These are phyloP conservation scores for Podospora tetraspora DNA, from an alignment of 495 filamentous ascomycete genomes.

Conservation along the genomic window DNA sequence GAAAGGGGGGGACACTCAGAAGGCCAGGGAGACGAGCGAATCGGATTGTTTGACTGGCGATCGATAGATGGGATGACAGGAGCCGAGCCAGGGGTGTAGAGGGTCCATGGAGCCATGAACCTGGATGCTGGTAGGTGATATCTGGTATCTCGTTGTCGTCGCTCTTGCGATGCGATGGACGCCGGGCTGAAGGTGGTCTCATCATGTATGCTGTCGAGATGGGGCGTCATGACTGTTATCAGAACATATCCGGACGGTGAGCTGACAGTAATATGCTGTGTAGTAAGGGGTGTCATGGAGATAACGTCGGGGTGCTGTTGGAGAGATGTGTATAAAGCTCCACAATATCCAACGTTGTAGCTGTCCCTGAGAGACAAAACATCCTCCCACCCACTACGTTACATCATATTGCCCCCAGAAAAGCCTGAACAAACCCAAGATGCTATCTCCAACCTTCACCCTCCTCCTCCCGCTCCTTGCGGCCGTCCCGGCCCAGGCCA, in stretches of 20 bases:
- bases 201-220: neutral
- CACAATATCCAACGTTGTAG: neutral
- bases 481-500: neutral
- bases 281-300: neutral
- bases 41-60: neutral
- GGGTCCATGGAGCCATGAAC: neutral
- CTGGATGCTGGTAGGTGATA: neutral
- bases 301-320: neutral
- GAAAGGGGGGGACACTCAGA: neutral
- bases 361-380: neutral
- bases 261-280: neutral
- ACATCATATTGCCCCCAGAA: neutral
- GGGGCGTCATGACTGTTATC: neutral
- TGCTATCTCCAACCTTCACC: neutral
- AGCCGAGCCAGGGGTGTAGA: neutral
- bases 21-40: neutral
- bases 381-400: neutral
- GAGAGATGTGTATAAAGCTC: neutral
- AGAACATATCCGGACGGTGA: neutral
- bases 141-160: neutral
- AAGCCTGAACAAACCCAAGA: neutral
- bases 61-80: neutral
- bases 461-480: neutral
- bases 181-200: neutral
- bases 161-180: neutral